Evolutionary conservation across 148 eudicot species (phyloP).

Genomic region (Bassia scoparia): DNA sequence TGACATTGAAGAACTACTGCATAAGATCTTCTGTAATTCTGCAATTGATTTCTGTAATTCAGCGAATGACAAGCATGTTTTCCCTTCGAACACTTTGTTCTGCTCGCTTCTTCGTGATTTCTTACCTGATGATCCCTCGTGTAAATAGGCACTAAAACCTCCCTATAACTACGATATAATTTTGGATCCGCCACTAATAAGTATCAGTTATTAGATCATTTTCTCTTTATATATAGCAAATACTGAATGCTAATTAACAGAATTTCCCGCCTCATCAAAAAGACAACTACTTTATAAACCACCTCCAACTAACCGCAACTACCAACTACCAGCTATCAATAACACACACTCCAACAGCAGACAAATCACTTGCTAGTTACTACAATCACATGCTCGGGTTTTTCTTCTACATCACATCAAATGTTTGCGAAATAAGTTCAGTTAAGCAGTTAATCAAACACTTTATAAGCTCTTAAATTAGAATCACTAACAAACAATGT

Average conservation of each 20-base stretch:
- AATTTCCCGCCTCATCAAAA: slow-evolving; percentile 15
- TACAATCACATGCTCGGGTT: neutral
- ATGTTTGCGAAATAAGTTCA: neutral
- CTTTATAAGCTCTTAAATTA: slow-evolving; percentile 16
- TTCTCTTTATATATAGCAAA: neutral
- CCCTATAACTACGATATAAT: no score
- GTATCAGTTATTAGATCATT: neutral
- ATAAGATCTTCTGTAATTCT: no score
- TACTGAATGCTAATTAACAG: slow-evolving; percentile 2
- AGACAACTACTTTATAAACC: slow-evolving; percentile 6
- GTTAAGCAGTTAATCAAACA: slow-evolving; percentile 34
- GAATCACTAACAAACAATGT: neutral
- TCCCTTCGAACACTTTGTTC: no score
- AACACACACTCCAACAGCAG: slow-evolving; percentile 7
- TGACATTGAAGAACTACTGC: no score
- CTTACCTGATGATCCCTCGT: no score
- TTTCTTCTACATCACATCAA: neutral
- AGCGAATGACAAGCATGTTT: no score
- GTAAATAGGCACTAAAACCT: no score
- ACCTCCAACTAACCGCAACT: slow-evolving; percentile 21
- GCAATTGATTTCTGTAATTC: no score
- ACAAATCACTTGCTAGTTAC: neutral
- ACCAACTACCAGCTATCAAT: no score
- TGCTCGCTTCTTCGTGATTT: no score
- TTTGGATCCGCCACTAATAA: no score